Conservation (phyloP, 139 green algal genomes). For the Desmodesmus armatus region DNA sequence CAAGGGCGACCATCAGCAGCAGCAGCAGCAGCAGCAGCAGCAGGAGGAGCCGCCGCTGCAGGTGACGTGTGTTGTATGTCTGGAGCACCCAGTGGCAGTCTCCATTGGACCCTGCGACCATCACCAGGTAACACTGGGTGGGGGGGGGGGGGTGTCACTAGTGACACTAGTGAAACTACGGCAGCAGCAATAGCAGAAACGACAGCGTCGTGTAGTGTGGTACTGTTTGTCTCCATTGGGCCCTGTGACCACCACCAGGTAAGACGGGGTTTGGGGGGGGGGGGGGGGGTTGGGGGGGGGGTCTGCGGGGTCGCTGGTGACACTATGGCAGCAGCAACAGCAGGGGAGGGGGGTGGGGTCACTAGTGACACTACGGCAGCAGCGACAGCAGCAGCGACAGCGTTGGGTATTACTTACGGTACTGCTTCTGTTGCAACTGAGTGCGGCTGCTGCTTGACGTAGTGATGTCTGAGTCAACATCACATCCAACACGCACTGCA, state of each 20-base stretch:
- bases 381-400: background rate
- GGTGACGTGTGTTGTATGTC: conserved; percentile 61
- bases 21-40: conserved; percentile 21
- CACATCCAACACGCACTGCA: too few relatives aligned
- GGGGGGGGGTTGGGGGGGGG: too few relatives aligned
- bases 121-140: conserved; percentile 9
- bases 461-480: too few relatives aligned
- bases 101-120: conserved; percentile 68
- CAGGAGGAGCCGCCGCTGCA: conserved; percentile 1
- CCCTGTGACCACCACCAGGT: too few relatives aligned
- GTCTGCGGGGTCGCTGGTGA: too few relatives aligned
- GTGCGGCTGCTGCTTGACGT: too few relatives aligned
- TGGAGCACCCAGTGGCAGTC: conserved; percentile 47
- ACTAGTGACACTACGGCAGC: background rate
- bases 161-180: background rate
- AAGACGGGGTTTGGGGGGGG: too few relatives aligned
- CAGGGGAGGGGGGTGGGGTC: background rate
- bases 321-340: conserved; percentile 2
- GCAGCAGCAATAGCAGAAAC: background rate
- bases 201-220: background rate
- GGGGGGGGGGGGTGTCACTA: background rate
- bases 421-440: too few relatives aligned
- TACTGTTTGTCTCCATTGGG: too few relatives aligned
- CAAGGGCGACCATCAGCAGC: background rate
- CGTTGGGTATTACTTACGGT: too few relatives aligned